Evolutionary conservation across 2,329 filamentous ascomycete species (phyloP).

Genomic region (Xylariaceae sp.): DNA sequence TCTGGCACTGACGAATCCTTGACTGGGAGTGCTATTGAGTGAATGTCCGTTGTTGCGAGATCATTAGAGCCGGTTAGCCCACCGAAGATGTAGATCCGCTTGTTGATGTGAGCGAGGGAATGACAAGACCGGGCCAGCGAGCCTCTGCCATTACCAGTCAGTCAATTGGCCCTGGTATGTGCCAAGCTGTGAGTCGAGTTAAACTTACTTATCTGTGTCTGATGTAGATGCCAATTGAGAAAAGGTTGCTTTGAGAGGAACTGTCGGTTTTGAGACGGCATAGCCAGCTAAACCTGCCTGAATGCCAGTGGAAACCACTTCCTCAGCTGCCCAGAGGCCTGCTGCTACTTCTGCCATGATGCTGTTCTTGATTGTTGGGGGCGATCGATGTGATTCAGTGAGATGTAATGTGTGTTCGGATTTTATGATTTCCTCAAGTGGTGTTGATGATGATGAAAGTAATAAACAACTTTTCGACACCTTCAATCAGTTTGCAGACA

Average conservation of each 20-base stretch:
- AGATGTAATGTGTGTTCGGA: no score
- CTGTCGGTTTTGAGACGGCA: conserved; percentile 47
- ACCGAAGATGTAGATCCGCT: conserved; percentile 54
- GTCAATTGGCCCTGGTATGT: conserved; percentile 1
- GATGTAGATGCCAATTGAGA: conserved; percentile 40
- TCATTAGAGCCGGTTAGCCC: conserved; percentile 38
- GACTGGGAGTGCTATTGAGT: conserved; percentile 48
- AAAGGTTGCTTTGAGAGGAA: conserved; percentile 48
- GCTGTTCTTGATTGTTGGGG: neutral
- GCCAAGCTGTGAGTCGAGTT: neutral
- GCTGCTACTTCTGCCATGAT: conserved; percentile 38
- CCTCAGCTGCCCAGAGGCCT: conserved; percentile 37
- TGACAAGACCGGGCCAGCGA: conserved; percentile 47
- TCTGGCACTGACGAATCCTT: conserved; percentile 33
- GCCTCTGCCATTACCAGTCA: conserved; percentile 24
- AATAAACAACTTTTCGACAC: no score
- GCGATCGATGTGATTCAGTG: no score
- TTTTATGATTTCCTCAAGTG: no score
- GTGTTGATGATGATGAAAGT: no score
- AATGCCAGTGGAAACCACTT: conserved; percentile 37
- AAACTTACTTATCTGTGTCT: conserved; percentile 26
- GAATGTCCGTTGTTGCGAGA: conserved; percentile 47
- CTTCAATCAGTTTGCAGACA: no score
- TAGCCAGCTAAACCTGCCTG: conserved; percentile 38
- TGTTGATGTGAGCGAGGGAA: conserved; percentile 48